Evolutionary conservation across 257 asterid genomes (phyloP).

Genomic region (Salvia rosmarinus): DNA sequence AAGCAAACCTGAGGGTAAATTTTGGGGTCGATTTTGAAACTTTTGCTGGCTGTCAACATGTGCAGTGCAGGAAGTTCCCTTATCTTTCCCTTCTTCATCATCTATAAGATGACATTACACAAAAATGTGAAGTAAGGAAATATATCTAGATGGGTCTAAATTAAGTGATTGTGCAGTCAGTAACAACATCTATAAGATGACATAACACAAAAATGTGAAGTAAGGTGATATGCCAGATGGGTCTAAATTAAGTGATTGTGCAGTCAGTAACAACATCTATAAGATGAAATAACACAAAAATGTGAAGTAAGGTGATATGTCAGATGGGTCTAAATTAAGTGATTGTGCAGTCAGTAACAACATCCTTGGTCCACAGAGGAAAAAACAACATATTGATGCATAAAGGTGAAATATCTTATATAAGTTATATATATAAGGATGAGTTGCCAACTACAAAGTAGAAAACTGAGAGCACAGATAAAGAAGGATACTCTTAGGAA

Average conservation of each 20-base stretch:
- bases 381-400: not conserved
- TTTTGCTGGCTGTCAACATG: slow-evolving; percentile 42
- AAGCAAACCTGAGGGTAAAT: slow-evolving; percentile 60
- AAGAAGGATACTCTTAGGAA: not conserved
- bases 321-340: too few species aligned
- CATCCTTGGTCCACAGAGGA: not conserved
- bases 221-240: not conserved
- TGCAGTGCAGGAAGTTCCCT: slow-evolving; percentile 38
- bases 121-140: slow-evolving; percentile 24
- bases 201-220: slow-evolving; percentile 26
- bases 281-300: slow-evolving; percentile 30
- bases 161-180: slow-evolving; percentile 10
- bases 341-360: slow-evolving; percentile 4
- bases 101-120: slow-evolving; percentile 41
- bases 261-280: slow-evolving; percentile 32
- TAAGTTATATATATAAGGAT: slow-evolving; percentile 1
- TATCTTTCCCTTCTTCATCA: slow-evolving; percentile 38
- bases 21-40: slow-evolving; percentile 52
- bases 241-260: not conserved
- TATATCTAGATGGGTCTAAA: not conserved
- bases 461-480: not conserved
- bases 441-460: slow-evolving; percentile 19
- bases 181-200: slow-evolving; percentile 35
- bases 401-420: not conserved
- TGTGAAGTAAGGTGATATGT: slow-evolving; percentile 20